These are phyloP conservation scores for Protea cynaroides DNA, from an alignment of 164 flowering plant genomes.

Conservation along the genomic window DNA sequence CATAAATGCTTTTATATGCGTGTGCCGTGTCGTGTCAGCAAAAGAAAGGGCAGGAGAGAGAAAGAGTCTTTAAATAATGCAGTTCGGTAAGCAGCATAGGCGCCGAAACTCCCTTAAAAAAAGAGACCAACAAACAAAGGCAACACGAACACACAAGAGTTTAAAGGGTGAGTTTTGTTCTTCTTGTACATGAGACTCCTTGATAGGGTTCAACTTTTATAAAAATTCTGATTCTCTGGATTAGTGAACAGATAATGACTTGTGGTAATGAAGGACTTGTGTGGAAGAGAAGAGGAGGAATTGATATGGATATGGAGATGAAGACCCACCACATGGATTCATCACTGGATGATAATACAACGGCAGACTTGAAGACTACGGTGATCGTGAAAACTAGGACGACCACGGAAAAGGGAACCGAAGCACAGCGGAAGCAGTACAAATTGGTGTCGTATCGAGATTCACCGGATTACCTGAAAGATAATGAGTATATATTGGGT, in stretches of 20 bases:
- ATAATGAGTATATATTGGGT: conserved; percentile 70
- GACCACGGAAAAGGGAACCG: conserved; percentile 4
- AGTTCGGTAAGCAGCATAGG: background rate
- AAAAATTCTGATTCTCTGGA: background rate
- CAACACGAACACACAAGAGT: background rate
- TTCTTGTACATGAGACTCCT: too few species aligned
- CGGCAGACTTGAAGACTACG: background rate
- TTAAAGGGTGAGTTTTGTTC: background rate
- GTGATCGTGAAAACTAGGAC: conserved; percentile 7
- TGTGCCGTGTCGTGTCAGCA: too few species aligned
- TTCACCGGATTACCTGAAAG: conserved; percentile 90
- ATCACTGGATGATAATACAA: background rate
- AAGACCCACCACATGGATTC: background rate
- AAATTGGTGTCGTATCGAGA: conserved; percentile 42
- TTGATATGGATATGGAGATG: background rate
- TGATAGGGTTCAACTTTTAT: background rate
- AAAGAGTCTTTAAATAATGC: background rate
- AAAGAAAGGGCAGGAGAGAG: background rate
- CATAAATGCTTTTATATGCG: too few species aligned
- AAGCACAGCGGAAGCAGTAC: conserved; percentile 4
- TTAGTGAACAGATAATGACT: background rate
- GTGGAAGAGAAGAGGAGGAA: background rate
- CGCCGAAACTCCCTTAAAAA: background rate
- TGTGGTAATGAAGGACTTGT: background rate
- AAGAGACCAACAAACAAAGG: background rate